These are phyloP conservation scores for Nannizzia gypsea DNA, from an alignment of 2,329 filamentous ascomycete species.

Conservation along the genomic window DNA sequence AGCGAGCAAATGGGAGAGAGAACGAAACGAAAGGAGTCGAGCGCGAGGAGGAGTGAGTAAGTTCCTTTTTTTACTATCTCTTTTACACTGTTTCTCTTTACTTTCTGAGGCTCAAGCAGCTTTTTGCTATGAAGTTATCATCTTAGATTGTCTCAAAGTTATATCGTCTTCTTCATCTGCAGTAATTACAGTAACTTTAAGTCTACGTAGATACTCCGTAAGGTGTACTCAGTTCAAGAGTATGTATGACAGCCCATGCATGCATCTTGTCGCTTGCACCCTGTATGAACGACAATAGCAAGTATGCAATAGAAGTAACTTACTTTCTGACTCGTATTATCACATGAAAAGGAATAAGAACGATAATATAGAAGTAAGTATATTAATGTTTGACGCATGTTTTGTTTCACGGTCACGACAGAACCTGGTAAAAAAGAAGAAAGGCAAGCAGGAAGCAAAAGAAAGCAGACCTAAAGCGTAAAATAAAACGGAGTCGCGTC, in stretches of 20 bases:
- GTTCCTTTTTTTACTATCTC: neutral
- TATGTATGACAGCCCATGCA: too few species aligned
- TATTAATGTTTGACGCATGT: slow-evolving; percentile 4
- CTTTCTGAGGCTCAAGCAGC: neutral
- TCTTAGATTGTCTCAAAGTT: neutral
- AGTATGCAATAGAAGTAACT: too few species aligned
- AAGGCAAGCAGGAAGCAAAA: slow-evolving; percentile 13
- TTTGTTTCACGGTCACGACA: neutral
- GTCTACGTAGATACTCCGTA: too few species aligned
- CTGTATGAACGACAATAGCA: too few species aligned
- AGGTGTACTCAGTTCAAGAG: too few species aligned
- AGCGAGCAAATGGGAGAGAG: neutral
- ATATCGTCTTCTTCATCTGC: neutral
- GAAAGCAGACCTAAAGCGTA: too few species aligned
- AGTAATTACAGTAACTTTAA: too few species aligned
- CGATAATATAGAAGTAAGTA: neutral
- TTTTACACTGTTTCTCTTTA: neutral
- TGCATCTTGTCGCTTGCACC: too few species aligned
- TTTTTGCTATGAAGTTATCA: neutral
- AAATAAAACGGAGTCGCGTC: too few species aligned
- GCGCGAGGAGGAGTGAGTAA: neutral
- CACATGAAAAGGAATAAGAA: neutral
- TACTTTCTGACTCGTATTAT: neutral
- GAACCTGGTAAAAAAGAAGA: slow-evolving; percentile 8
- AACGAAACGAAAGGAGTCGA: too few species aligned